A percentile compares a stretch with the other conserved stretches of the same genome.
phyloP scores from a whole-genome alignment of 306 rosid genomes.

The Acacia crassicarpa region DNA sequence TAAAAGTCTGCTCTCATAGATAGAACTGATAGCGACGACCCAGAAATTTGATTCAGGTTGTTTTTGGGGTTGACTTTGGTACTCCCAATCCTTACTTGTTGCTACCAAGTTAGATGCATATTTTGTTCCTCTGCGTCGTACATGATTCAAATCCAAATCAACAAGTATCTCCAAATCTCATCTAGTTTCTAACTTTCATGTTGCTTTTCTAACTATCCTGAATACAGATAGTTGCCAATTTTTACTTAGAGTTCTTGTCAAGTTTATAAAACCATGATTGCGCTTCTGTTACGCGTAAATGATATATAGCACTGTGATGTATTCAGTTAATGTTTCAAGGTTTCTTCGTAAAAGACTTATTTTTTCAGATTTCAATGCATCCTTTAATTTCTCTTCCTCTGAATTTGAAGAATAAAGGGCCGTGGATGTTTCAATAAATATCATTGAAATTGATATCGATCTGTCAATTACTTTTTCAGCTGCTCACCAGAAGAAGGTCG shows the following conservation, averaged over 20 bases:
- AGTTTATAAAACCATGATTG: not conserved
- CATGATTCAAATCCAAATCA: not conserved
- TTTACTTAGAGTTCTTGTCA: not conserved
- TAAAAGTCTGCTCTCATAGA: not conserved
- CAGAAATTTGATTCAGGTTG: not conserved
- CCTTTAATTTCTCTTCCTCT: not conserved
- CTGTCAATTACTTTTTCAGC: slow-evolving; percentile 35
- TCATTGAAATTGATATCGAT: not conserved
- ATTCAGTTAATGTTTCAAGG: not conserved
- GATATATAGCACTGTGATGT: not conserved
- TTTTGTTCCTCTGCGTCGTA: not conserved
- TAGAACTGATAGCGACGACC: not conserved
- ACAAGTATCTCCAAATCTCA: not conserved
- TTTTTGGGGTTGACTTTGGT: not conserved
- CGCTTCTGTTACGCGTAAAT: not conserved
- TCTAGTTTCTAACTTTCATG: not conserved
- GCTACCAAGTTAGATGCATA: not conserved
- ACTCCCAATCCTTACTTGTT: not conserved
- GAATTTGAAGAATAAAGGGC: not conserved
- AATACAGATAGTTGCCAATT: not conserved
- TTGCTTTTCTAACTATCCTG: not conserved
- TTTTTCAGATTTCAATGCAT: not conserved
- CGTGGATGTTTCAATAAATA: not conserved
- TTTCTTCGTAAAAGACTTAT: not conserved
- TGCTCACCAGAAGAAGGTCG: slow-evolving; percentile 48